Percentiles rank a stretch among this genome's conserved stretches.
phyloP scores from a whole-genome alignment of 2,329 filamentous ascomycete genomes.

The Nothopassalora personata region DNA sequence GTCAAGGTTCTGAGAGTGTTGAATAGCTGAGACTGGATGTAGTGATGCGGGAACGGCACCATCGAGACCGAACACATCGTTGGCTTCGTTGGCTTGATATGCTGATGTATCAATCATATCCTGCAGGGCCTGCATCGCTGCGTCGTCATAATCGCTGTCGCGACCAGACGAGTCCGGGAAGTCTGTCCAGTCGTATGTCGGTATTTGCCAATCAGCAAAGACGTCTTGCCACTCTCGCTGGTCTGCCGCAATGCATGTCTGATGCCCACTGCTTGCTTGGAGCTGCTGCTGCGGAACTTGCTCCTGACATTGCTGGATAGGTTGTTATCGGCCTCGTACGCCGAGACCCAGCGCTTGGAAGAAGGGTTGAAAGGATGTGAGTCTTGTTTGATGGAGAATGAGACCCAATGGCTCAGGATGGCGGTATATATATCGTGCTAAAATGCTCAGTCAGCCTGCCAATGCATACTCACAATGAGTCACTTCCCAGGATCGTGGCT shows the following conservation, averaged over 20 bases:
- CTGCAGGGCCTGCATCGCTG: background rate
- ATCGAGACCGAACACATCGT: background rate
- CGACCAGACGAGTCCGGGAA: background rate
- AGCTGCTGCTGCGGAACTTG: background rate
- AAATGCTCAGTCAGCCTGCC: background rate
- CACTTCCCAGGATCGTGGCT: background rate
- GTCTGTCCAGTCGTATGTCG: background rate
- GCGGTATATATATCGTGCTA: background rate
- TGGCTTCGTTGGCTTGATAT: background rate
- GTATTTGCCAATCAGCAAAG: background rate
- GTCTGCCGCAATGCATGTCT: background rate
- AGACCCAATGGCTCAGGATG: background rate
- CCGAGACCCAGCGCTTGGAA: background rate
- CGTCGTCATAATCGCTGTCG: background rate
- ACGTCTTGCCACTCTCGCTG: background rate
- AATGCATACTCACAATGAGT: background rate
- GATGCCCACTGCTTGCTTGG: background rate
- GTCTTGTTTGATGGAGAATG: background rate
- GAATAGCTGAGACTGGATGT: background rate
- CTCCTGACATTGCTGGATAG: background rate
- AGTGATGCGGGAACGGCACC: background rate
- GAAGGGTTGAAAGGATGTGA: background rate
- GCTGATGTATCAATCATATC: background rate
- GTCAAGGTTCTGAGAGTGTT: background rate
- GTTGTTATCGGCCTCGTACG: background rate